Evolutionary conservation across 129 eudicot genomes (phyloP).

Genomic region (Pulicaria dysenterica): DNA sequence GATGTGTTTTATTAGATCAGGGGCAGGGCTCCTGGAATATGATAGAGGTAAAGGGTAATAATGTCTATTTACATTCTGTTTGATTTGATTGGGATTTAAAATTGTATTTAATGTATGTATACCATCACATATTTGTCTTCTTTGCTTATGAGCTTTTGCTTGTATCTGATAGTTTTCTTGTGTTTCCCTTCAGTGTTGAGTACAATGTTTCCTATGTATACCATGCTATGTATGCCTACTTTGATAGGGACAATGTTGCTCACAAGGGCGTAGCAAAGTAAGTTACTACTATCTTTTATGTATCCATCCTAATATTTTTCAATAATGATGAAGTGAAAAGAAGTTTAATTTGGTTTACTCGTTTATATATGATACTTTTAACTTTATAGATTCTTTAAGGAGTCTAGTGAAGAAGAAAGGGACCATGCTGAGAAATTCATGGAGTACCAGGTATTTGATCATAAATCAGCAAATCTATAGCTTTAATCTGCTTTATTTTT

Average conservation of each 20-base stretch:
- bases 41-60: not conserved
- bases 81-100: not conserved
- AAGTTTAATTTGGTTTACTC: not conserved
- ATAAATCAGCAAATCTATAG: not conserved
- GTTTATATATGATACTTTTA: not conserved
- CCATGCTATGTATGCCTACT: conserved; percentile 91
- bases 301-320: not conserved
- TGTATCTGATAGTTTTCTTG: conserved; percentile 15
- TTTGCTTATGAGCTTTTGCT: not conserved
- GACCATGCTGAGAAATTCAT: conserved; percentile 87
- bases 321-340: not conserved
- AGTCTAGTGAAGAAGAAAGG: conserved; percentile 89
- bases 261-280: conserved; percentile 94
- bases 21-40: not conserved
- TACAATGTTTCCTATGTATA: conserved; percentile 92
- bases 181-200: conserved; percentile 58
- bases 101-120: not conserved
- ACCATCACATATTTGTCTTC: not conserved
- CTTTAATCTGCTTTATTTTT: conserved; percentile 9
- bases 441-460: conserved; percentile 79
- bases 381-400: conserved; percentile 73
- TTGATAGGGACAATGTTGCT: conserved; percentile 90
- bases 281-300: conserved; percentile 18
- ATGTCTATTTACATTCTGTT: not conserved
- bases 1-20: conserved; percentile 10